phyloP scores from a whole-genome alignment of 2,329 filamentous ascomycete genomes.

The Camillea tinctor region DNA sequence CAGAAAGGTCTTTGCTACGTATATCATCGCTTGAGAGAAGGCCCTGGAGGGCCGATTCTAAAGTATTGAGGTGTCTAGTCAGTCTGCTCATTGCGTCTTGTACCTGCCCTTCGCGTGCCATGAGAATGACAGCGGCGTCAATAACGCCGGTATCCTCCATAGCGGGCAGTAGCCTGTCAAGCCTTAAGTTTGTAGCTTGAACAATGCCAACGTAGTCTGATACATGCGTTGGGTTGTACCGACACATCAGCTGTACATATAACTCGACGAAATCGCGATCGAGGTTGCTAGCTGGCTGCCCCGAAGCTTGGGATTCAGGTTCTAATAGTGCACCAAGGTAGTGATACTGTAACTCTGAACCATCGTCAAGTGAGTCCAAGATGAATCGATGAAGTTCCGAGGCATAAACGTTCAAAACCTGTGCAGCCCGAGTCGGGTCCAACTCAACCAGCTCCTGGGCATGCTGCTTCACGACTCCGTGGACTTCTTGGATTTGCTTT shows the following conservation, averaged over 20 bases:
- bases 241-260: slow-evolving; percentile 91
- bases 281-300: slow-evolving; percentile 32
- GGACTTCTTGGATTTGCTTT: slow-evolving; percentile 72
- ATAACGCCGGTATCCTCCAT: slow-evolving; percentile 89
- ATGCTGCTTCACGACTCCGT: slow-evolving; percentile 63
- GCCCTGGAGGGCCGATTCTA: slow-evolving; percentile 76
- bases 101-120: slow-evolving; percentile 84
- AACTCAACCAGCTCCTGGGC: slow-evolving; percentile 66
- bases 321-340: slow-evolving; percentile 79
- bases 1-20: slow-evolving; percentile 50
- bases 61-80: slow-evolving; percentile 73
- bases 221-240: slow-evolving; percentile 77
- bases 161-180: slow-evolving; percentile 78
- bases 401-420: slow-evolving; percentile 60
- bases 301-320: slow-evolving; percentile 40
- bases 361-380: slow-evolving; percentile 59
- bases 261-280: slow-evolving; percentile 69
- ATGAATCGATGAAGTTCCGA: slow-evolving; percentile 66
- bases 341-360: slow-evolving; percentile 66
- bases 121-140: slow-evolving; percentile 87
- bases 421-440: slow-evolving; percentile 63
- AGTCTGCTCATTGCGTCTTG: slow-evolving; percentile 81
- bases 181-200: slow-evolving; percentile 72
- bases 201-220: slow-evolving; percentile 78
- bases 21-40: slow-evolving; percentile 63